These are phyloP conservation scores for Mortierella polycephala DNA, from an alignment of 371 early-diverging fungal genomes.

Conservation along the genomic window DNA sequence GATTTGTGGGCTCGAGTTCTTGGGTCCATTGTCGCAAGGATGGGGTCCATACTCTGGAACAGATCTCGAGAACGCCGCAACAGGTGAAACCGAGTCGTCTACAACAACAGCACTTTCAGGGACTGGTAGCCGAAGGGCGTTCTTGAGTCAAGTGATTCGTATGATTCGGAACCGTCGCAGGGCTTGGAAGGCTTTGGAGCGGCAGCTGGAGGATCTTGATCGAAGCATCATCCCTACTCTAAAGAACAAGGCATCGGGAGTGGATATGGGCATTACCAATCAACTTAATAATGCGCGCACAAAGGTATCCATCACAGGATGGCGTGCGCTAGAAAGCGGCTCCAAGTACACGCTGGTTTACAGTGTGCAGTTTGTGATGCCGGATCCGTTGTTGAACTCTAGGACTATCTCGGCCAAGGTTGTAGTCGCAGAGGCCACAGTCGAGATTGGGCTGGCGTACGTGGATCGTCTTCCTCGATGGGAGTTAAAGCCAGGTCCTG, in stretches of 20 bases:
- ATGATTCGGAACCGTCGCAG: constrained; percentile 37
- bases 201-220: constrained; percentile 37
- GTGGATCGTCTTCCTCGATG: constrained; percentile 27
- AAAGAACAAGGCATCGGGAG: constrained; percentile 4
- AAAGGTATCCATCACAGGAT: constrained; percentile 19
- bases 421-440: constrained; percentile 24
- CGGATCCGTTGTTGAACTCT: constrained; percentile 12
- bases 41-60: constrained; percentile 24
- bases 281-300: not conserved
- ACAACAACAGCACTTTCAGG: constrained; percentile 19
- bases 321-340: constrained; percentile 14
- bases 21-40: constrained; percentile 37
- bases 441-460: constrained; percentile 37
- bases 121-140: constrained; percentile 27
- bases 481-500: constrained; percentile 39
- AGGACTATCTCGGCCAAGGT: constrained; percentile 24
- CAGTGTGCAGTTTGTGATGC: constrained; percentile 24
- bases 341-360: constrained; percentile 16
- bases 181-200: constrained; percentile 40
- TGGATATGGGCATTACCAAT: not conserved
- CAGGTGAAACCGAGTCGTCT: constrained; percentile 6
- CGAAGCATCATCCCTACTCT: constrained; percentile 6
- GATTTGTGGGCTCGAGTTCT: constrained; percentile 37
- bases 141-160: constrained; percentile 32
- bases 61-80: constrained; percentile 8